phyloP scores from a whole-genome alignment of 139 green algal species.

The Coccomyxa sp. region DNA sequence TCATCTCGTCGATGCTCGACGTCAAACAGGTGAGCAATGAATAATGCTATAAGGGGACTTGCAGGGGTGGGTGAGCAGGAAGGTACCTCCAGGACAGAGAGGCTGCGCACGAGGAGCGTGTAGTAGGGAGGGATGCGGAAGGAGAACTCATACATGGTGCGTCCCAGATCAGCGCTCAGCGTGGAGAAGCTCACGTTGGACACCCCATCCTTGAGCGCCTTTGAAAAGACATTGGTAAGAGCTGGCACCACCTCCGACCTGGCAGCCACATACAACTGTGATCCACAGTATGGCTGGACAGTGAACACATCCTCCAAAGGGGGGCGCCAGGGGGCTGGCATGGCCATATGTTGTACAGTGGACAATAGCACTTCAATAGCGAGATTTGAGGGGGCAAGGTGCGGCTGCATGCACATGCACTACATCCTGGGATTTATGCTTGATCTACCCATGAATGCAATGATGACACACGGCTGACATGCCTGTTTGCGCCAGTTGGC shows the following conservation, averaged over 20 bases:
- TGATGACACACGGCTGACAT: constrained; percentile 4
- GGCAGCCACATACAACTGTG: too few relatives aligned
- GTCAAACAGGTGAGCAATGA: too few relatives aligned
- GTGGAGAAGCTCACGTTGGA: constrained; percentile 73
- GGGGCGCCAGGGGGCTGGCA: neutral
- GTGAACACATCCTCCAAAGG: too few relatives aligned
- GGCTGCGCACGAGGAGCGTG: constrained; percentile 78
- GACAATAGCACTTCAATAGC: neutral
- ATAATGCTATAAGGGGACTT: too few relatives aligned
- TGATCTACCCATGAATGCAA: too few relatives aligned
- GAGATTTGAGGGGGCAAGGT: neutral
- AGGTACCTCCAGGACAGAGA: constrained; percentile 75
- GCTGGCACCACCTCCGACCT: neutral
- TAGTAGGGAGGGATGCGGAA: constrained; percentile 88
- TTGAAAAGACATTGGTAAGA: constrained; percentile 59
- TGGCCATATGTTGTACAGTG: neutral
- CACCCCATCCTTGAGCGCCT: constrained; percentile 65
- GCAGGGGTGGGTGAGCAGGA: neutral
- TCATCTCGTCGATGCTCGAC: too few relatives aligned
- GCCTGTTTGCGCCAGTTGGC: constrained; percentile 49
- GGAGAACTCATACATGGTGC: constrained; percentile 81
- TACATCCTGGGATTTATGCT: too few relatives aligned
- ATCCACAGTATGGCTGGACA: too few relatives aligned
- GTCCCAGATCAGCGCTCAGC: constrained; percentile 58
- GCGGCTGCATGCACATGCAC: too few relatives aligned